Evolutionary conservation across 805 yeast genomes (phyloP).

Genomic region (Hanseniaspora lachancei): DNA sequence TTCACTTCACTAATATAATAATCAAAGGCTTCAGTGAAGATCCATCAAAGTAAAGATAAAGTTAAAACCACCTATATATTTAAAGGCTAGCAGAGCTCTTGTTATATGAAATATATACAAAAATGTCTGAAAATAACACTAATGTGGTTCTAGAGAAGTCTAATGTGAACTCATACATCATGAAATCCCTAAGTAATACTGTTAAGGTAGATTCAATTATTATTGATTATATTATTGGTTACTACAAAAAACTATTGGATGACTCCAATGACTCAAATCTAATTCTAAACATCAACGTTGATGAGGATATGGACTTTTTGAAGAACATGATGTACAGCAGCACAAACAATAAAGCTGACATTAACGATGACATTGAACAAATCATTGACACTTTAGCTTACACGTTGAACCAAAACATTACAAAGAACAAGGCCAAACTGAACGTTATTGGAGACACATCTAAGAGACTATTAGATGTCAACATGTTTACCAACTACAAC

Average conservation of each 20-base stretch:
- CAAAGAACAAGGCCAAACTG: constrained; percentile 57
- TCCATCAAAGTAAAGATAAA: no score
- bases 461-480: constrained; percentile 68
- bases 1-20: no score
- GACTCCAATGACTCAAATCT: constrained; percentile 73
- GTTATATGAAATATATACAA: background rate
- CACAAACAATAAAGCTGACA: constrained; percentile 33
- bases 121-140: background rate
- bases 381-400: constrained; percentile 27
- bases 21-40: no score
- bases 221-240: constrained; percentile 80
- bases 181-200: background rate
- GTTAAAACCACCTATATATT: background rate
- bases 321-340: constrained; percentile 58
- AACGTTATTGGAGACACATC: constrained; percentile 78
- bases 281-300: constrained; percentile 56
- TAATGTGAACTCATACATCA: constrained; percentile 7
- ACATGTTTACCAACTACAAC: constrained; percentile 51
- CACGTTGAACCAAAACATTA: constrained; percentile 39
- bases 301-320: constrained; percentile 56
- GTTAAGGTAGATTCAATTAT: constrained; percentile 68
- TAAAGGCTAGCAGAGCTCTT: background rate
- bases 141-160: constrained; percentile 3
- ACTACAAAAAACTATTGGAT: constrained; percentile 65
- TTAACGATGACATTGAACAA: constrained; percentile 37